Conservation (phyloP, 2,329 filamentous ascomycete species). For the Stemphylium beticola region DNA sequence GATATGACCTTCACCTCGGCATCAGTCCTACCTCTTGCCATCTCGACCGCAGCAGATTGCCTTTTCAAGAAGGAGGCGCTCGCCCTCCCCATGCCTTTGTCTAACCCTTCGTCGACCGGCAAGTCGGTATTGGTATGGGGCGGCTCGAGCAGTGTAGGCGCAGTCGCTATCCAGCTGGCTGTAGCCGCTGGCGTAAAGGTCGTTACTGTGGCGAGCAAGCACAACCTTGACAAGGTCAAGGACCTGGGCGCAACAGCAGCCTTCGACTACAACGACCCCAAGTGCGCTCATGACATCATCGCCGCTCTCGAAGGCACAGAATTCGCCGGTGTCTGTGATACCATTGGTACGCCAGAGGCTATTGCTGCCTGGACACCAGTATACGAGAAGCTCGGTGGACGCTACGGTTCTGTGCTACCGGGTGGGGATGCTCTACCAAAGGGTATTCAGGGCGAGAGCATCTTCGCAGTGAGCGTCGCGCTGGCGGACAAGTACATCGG, state of each 20-base stretch:
- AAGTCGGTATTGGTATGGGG: constrained; percentile 59
- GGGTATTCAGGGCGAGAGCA: constrained; percentile 31
- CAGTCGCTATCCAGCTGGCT: constrained; percentile 54
- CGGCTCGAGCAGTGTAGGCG: constrained; percentile 54
- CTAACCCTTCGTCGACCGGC: constrained; percentile 33
- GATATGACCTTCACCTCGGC: constrained; percentile 48
- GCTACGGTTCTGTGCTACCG: constrained; percentile 36
- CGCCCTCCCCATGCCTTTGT: constrained; percentile 47
- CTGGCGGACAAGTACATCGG: constrained; percentile 34
- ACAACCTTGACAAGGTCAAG: constrained; percentile 39
- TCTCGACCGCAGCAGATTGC: constrained; percentile 53
- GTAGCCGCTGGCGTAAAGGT: constrained; percentile 51
- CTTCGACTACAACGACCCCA: constrained; percentile 43
- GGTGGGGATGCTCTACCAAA: constrained; percentile 28
- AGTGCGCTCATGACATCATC: constrained; percentile 48
- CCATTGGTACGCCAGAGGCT: constrained; percentile 35
- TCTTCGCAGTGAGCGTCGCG: constrained; percentile 32
- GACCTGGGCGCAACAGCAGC: constrained; percentile 37
- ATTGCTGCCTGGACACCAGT: constrained; percentile 34
- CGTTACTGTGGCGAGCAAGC: constrained; percentile 46
- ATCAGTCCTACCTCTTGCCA: constrained; percentile 52
- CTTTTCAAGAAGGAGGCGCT: constrained; percentile 52
- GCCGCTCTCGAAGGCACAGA: constrained; percentile 50
- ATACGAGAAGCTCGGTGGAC: constrained; percentile 38
- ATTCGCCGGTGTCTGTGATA: constrained; percentile 53